Percentiles rank a stretch among this genome's conserved stretches.
phyloP scores from a whole-genome alignment of 1,139 yeast species.

The Meyerozyma elateridarum region DNA sequence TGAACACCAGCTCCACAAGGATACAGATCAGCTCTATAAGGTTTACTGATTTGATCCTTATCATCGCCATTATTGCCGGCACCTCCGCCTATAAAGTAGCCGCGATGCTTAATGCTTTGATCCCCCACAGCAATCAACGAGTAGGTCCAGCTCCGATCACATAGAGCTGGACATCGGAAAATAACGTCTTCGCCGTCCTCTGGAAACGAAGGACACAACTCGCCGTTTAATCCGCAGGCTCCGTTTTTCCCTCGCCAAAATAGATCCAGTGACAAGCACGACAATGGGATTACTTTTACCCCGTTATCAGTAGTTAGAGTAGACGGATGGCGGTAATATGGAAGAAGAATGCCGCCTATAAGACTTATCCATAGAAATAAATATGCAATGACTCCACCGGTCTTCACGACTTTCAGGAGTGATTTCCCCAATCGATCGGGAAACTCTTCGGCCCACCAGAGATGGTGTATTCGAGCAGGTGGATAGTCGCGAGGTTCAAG shows the following conservation, averaged over 20 bases:
- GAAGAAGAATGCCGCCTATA: slow-evolving; percentile 26
- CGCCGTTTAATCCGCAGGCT: slow-evolving; percentile 70
- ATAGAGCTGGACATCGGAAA: slow-evolving; percentile 84
- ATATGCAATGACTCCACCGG: slow-evolving; percentile 32
- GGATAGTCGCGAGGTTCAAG: slow-evolving; percentile 42
- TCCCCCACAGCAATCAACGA: slow-evolving; percentile 76
- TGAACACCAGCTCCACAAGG: slow-evolving; percentile 91
- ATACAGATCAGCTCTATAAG: slow-evolving; percentile 84
- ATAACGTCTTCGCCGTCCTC: slow-evolving; percentile 43
- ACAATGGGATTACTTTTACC: slow-evolving; percentile 25
- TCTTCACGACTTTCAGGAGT: slow-evolving; percentile 23
- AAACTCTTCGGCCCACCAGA: slow-evolving; percentile 34
- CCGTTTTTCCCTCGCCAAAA: slow-evolving; percentile 76
- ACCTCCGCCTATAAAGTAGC: slow-evolving; percentile 78
- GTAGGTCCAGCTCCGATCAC: slow-evolving; percentile 76
- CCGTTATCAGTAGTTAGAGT: slow-evolving; percentile 14
- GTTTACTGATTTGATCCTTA: slow-evolving; percentile 34
- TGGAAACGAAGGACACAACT: slow-evolving; percentile 46
- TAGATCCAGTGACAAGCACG: slow-evolving; percentile 34
- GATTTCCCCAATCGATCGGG: slow-evolving; percentile 36
- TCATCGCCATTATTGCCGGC: slow-evolving; percentile 16
- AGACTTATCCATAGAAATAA: slow-evolving; percentile 31
- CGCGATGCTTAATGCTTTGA: slow-evolving; percentile 61
- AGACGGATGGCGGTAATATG: slow-evolving; percentile 38
- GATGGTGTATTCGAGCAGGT: slow-evolving; percentile 27